Percentiles rank a stretch among this genome's conserved stretches.
Evolutionary conservation across 306 rosid species (phyloP).

Genomic region (Sicyos edulis): DNA sequence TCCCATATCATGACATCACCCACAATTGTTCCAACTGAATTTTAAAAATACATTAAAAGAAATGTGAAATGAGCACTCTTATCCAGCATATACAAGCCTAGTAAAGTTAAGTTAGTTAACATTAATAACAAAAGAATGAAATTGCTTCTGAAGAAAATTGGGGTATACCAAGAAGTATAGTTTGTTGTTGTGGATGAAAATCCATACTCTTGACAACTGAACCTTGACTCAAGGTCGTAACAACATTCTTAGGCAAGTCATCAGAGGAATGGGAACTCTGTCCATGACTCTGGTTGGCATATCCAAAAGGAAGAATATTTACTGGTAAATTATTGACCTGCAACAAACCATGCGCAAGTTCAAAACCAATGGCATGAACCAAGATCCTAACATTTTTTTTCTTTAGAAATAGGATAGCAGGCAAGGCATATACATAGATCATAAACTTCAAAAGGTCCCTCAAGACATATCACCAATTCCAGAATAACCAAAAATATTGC

Average conservation of each 20-base stretch:
- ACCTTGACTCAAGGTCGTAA: conserved; percentile 68
- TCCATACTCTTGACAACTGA: conserved; percentile 89
- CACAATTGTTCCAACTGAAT: conserved; percentile 85
- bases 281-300: conserved; percentile 72
- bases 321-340: conserved; percentile 88
- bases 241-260: conserved; percentile 84
- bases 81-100: neutral
- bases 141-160: too few relatives aligned
- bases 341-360: conserved; percentile 25
- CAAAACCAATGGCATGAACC: conserved; percentile 24
- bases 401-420: neutral
- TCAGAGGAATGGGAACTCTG: conserved; percentile 86
- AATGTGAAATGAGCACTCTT: conserved; percentile 1
- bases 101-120: conserved; percentile 11
- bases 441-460: neutral
- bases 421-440: too few relatives aligned
- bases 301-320: conserved; percentile 65
- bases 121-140: conserved; percentile 12
- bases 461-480: neutral
- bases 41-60: conserved; percentile 15
- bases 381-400: neutral
- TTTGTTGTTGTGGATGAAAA: conserved; percentile 87
- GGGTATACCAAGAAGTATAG: conserved; percentile 93
- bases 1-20: conserved; percentile 94
- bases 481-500: neutral